Conservation (phyloP, 2,329 filamentous ascomycete genomes). For the Colletotrichum sp. region DNA sequence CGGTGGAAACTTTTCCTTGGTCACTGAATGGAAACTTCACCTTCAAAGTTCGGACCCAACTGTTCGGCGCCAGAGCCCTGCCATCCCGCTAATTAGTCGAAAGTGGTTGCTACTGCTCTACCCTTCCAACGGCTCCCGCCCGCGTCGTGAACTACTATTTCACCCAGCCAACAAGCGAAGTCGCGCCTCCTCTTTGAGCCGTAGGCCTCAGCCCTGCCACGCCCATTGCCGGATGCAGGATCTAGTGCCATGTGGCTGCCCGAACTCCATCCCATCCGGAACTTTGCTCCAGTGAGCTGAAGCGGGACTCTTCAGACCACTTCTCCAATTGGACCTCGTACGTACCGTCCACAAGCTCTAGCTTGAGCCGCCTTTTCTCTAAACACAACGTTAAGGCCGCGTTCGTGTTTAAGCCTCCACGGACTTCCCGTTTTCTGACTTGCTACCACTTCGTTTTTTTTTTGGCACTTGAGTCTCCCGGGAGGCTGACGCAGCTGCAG, state of each 20-base stretch:
- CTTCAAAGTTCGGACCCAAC: background rate
- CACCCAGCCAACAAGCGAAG: background rate
- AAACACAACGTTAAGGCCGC: background rate
- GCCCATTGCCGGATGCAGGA: background rate
- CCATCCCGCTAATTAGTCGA: background rate
- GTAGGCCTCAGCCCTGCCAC: background rate
- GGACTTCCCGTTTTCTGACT: background rate
- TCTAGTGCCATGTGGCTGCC: slow-evolving; percentile 4
- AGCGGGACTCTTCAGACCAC: background rate
- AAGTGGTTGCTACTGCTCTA: background rate
- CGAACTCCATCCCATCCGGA: background rate
- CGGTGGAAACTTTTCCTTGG: background rate
- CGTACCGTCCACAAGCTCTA: background rate
- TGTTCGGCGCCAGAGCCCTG: background rate
- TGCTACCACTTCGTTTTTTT: background rate
- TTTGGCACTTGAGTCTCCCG: background rate
- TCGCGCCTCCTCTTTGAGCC: background rate
- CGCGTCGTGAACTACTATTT: background rate
- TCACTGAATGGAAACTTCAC: background rate
- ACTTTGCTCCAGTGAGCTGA: background rate
- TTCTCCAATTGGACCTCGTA: background rate
- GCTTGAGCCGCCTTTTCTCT: background rate
- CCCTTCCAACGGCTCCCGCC: background rate
- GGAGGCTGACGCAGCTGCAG: background rate
- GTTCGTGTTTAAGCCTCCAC: background rate